Evolutionary conservation across 1,284 basidiomycete genomes (phyloP), one percentile per base, ranked within the genome.

Genomic region (Heterobasidion irregulare): DNA sequence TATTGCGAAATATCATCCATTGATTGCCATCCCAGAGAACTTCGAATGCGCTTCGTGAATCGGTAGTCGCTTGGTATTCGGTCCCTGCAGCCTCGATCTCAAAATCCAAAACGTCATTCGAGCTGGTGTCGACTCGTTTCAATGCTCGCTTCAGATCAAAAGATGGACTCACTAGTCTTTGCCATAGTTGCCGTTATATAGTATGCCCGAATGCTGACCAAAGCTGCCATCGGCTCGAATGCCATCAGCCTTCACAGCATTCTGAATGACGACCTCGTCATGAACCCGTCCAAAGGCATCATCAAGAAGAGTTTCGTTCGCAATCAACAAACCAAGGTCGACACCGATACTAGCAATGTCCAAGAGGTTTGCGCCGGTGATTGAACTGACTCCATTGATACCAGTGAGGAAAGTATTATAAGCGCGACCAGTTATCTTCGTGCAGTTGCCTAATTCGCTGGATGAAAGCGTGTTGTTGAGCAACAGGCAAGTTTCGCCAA

Each of bases 1-100:
- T 66, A 63, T 86, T 85, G 35, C 71, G 70, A 59, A 77, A 83
- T 50, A 85, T 80, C 83, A 86, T 85, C 84, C 84, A 87, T 57
- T 70, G 68, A 62, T 75, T 69, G 10, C 74, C 79, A 36, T 76
- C 70, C 52, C 84, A 70, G 2, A 81, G 66, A 12, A 70, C 70
- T 2, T 71, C 72, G 56, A 84, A 78, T 0, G 79, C 78, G 35
- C 61, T 59, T 54, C 70, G 72, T 4, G 67, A 63, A 8, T 61
- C 59, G 45, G 66, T 66, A 8, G 79, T 76, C 8, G 76, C 73
- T 3, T 64, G 61, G 61, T 76, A 82, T 47, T 73, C 66, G 0
- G 82, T 85, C 19, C 77, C 79, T 10, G 71, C 77, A 2, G 78
- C 77, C 52, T 72, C 71, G 15, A 75, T 70, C 57, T 83, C 80